A percentile compares a stretch with the other conserved stretches of the same genome.
Conservation (phyloP, 2,329 filamentous ascomycete genomes). For the Alternaria brassicicola region DNA sequence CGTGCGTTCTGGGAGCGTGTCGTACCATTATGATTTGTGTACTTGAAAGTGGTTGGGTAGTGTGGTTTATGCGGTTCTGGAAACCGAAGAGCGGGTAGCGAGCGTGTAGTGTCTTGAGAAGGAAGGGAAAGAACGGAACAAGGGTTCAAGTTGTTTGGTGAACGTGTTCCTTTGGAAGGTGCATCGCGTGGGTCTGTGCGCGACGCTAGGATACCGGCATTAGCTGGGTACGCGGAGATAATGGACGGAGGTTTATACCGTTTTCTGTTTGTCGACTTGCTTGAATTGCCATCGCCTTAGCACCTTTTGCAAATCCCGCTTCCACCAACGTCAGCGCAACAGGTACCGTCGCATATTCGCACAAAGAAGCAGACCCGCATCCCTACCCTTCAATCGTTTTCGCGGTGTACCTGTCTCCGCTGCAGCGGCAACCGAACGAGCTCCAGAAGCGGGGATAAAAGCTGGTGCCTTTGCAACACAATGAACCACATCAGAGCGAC, state of each 20-base stretch:
- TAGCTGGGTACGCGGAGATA: constrained; percentile 23
- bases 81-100: neutral
- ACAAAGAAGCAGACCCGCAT: neutral
- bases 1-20: neutral
- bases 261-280: constrained; percentile 2
- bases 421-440: neutral
- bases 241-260: constrained; percentile 13
- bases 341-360: neutral
- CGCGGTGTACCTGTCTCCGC: constrained; percentile 4
- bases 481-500: constrained; percentile 25
- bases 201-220: constrained; percentile 1
- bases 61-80: neutral
- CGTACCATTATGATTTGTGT: constrained; percentile 2
- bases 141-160: constrained; percentile 8
- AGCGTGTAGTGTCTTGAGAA: neutral
- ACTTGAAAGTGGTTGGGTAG: neutral
- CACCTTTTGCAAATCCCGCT: neutral
- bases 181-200: constrained; percentile 23
- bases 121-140: neutral
- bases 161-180: constrained; percentile 22
- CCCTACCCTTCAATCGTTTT: neutral
- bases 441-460: constrained; percentile 4
- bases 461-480: neutral
- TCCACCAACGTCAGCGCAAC: neutral
- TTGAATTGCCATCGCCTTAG: neutral